A percentile compares a stretch with the other conserved stretches of the same genome.
Conservation (phyloP, 2,329 filamentous ascomycete species). For the Fusarium torulosum region DNA sequence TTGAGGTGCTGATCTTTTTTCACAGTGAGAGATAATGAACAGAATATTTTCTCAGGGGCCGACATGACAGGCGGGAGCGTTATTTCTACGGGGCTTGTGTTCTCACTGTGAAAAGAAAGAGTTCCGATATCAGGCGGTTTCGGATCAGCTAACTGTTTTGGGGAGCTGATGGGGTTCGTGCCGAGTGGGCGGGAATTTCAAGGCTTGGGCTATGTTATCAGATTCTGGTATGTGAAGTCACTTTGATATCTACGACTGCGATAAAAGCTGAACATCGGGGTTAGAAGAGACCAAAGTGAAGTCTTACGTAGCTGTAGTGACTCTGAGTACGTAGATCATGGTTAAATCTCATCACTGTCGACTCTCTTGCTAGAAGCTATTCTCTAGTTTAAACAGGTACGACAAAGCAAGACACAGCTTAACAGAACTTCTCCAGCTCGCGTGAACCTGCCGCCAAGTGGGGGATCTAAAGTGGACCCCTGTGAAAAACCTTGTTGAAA, state of each 20-base stretch:
- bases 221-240: fast-evolving
- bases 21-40: slow-evolving; percentile 32
- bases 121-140: slow-evolving; percentile 18
- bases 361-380: background rate
- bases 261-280: background rate
- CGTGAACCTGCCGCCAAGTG: slow-evolving; percentile 13
- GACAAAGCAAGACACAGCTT: background rate
- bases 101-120: slow-evolving; percentile 40
- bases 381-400: background rate
- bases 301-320: fast-evolving
- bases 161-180: background rate
- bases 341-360: too few relatives aligned
- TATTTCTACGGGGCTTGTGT: slow-evolving; percentile 1
- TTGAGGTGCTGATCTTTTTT: background rate
- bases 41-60: background rate
- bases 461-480: slow-evolving; percentile 20
- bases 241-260: background rate
- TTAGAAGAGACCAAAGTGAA: too few relatives aligned
- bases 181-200: slow-evolving; percentile 1
- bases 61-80: background rate
- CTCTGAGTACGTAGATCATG: fast-evolving
- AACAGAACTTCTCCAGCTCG: background rate
- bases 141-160: slow-evolving; percentile 7
- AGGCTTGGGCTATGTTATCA: background rate
- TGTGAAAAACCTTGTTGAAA: slow-evolving; percentile 18